Evolutionary conservation across 257 asterid species (phyloP), one percentile per base, ranked within the genome.

Genomic region (Plantago ovata): DNA sequence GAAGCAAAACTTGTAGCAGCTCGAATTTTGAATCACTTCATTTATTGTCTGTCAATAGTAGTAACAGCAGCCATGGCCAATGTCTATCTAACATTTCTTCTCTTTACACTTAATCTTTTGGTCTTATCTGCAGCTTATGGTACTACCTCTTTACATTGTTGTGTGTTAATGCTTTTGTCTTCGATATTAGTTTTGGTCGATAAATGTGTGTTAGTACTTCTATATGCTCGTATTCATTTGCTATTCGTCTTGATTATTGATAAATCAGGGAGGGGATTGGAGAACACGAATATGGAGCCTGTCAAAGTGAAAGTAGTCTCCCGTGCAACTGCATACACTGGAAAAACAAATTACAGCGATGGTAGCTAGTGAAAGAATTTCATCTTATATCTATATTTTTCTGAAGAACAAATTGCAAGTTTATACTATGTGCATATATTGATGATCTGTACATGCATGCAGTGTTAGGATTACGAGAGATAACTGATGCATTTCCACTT

Each of bases 261-360:
- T 54, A n/a, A 15, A 47, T 24, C 61, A 73, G 73, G 74, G 43
- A 62, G 71, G 40, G 15, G 51, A 20, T 53, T 72, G 50, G 62
- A 55, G 44, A 51, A 39, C 63, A 58, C 13, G 22, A 22, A 9
- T 49, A 12, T n/a, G 12, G 24, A 33, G 22, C 33, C 38, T 21
- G 56, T 13, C 60, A 60, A n/a, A 53, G 57, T 22, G 32, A 36
- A 16, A 57, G 46, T 38, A 9, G 66, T 69, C 55, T 67, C 80
- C 20, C 60, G 60, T 11, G 71, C 74, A 6, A 32, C 57, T 48
- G 0, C 63, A 3, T 64, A 53, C 56, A 70, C 46, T 2, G 68
- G 61, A 9, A 48, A 65, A 68, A 76, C 78, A 2, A 65, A 76
- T 36, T 19, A 18, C 52, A 39, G 1, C 10, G 81, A 76, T 53